Evolutionary conservation across 495 filamentous ascomycete genomes (phyloP).

Genomic region (Parathielavia hyrcaniae): DNA sequence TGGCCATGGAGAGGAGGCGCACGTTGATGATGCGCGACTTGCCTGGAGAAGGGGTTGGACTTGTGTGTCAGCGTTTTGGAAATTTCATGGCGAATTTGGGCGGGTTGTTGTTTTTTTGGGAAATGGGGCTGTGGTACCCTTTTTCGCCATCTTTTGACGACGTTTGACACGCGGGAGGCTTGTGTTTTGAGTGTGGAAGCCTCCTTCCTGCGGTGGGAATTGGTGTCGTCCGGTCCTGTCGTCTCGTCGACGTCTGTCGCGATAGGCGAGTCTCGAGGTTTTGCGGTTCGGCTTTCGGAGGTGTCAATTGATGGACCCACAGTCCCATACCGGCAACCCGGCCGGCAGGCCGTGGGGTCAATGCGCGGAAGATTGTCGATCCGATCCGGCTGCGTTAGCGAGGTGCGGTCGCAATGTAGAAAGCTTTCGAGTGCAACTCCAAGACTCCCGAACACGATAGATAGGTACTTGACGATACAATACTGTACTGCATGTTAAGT

Average conservation of each 20-base stretch:
- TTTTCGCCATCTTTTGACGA: conserved; percentile 52
- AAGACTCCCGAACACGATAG: no score
- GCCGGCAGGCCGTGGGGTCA: background rate
- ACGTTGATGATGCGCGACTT: conserved; percentile 91
- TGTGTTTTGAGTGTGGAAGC: background rate
- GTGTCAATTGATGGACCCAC: background rate
- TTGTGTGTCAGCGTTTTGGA: background rate
- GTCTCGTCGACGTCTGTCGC: conserved; percentile 14
- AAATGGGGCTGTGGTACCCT: conserved; percentile 34
- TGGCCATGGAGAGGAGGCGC: conserved; percentile 94
- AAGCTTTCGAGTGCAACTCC: background rate
- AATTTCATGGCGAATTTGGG: background rate
- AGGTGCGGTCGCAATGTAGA: no score
- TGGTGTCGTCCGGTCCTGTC: background rate
- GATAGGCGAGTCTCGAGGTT: conserved; percentile 2
- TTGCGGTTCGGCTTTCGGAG: conserved; percentile 6
- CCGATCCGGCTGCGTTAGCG: no score
- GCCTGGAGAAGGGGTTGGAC: conserved; percentile 42
- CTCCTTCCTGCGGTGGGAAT: background rate
- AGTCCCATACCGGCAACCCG: conserved; percentile 2
- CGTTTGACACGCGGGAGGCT: background rate
- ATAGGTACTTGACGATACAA: no score
- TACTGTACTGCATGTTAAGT: no score
- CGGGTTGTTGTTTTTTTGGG: background rate
- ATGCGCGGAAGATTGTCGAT: background rate